Evolutionary conservation across 1,139 yeast genomes (phyloP).

Genomic region (Debaryomyces coudertii): DNA sequence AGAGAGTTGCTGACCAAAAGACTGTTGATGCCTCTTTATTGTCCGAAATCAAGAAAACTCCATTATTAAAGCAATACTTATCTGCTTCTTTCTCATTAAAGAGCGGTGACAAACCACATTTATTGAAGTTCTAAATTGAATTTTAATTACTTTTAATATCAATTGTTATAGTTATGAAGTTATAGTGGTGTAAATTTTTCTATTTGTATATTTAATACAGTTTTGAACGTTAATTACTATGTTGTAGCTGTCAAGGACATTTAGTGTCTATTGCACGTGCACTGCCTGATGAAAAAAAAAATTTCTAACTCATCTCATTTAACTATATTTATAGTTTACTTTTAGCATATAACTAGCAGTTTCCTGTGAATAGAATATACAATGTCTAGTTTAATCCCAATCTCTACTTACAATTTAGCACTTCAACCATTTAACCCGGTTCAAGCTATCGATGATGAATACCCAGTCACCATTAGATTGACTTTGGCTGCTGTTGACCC

Average conservation of each 20-base stretch:
- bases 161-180: constrained; percentile 17
- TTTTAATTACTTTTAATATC: constrained; percentile 15
- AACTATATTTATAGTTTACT: constrained; percentile 5
- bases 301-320: constrained; percentile 19
- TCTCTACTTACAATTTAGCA: constrained; percentile 83
- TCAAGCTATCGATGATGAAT: constrained; percentile 83
- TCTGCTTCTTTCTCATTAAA: constrained; percentile 96
- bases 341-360: no score
- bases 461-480: constrained; percentile 85
- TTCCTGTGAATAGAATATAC: constrained; percentile 11
- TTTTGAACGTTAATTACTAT: constrained; percentile 17
- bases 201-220: constrained; percentile 45
- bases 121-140: constrained; percentile 82
- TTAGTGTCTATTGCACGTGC: constrained; percentile 14
- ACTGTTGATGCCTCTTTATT: constrained; percentile 91
- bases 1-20: constrained; percentile 98
- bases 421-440: constrained; percentile 84
- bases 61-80: constrained; percentile 97
- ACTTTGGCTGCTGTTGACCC: constrained; percentile 97
- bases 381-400: constrained; percentile 75
- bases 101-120: constrained; percentile 99
- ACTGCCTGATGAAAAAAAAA: constrained; percentile 10
- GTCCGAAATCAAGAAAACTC: constrained; percentile 95
- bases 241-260: neutral
- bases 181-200: constrained; percentile 24